A percentile compares a stretch with the other conserved stretches of the same genome.
phyloP scores from a whole-genome alignment of 2,329 filamentous ascomycete genomes.

The Diaporthe humulicola region DNA sequence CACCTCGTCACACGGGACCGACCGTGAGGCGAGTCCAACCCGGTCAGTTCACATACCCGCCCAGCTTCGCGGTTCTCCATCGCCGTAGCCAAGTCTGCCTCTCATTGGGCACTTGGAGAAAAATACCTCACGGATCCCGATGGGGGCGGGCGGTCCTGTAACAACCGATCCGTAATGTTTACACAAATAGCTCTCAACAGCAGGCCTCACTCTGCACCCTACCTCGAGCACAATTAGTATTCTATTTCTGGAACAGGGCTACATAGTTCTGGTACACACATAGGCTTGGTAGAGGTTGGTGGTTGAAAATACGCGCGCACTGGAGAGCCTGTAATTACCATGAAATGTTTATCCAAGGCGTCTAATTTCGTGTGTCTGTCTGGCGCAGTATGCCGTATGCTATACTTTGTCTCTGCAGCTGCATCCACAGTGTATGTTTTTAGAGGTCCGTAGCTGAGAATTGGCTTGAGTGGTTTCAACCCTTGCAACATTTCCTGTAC shows the following conservation, averaged over 20 bases:
- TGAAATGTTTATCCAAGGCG: neutral
- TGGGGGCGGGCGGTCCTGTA: neutral
- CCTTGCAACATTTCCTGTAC: conserved; percentile 16
- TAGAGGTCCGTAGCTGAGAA: neutral
- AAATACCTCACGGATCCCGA: conserved; percentile 8
- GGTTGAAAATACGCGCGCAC: neutral
- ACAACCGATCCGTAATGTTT: neutral
- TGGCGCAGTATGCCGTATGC: neutral
- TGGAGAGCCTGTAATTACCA: too few relatives aligned
- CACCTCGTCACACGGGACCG: neutral
- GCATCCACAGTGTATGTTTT: conserved; percentile 18
- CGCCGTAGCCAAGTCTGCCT: neutral
- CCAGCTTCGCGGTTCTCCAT: neutral
- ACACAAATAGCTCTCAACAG: neutral
- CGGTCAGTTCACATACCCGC: neutral
- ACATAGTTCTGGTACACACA: neutral
- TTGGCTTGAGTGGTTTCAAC: conserved; percentile 28
- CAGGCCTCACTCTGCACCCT: neutral
- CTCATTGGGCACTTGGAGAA: neutral
- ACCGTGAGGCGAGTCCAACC: neutral
- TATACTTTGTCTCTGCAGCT: conserved; percentile 18
- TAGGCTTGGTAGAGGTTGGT: neutral
- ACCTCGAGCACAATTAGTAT: neutral
- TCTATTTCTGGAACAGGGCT: conserved; percentile 1
- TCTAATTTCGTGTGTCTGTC: neutral